phyloP scores from a whole-genome alignment of 192 early-diverging fungal genomes.

The Coemansia sp. region DNA sequence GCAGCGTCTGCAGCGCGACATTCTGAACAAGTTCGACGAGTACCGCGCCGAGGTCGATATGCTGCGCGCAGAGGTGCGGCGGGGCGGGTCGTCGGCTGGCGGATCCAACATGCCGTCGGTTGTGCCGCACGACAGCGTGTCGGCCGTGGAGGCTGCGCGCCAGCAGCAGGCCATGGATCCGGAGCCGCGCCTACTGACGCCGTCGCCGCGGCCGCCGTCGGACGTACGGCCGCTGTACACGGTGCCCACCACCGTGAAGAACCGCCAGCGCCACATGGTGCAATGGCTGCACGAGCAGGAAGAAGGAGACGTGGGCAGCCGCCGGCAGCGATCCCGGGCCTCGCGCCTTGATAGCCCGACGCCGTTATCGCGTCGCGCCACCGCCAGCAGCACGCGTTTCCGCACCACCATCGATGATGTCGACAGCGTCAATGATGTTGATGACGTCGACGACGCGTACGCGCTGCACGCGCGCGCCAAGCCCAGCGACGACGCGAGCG shows the following conservation, averaged over 20 bases:
- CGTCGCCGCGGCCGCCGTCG: constrained; percentile 10
- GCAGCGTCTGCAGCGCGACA: constrained; percentile 19
- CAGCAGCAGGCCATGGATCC: neutral
- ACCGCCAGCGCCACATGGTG: constrained; percentile 31
- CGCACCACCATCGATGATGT: constrained; percentile 6
- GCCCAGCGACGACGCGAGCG: constrained; percentile 4
- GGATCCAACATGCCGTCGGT: neutral
- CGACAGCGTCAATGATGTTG: neutral
- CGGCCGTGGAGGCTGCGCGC: constrained; percentile 6
- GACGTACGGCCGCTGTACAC: constrained; percentile 3
- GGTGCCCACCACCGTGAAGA: constrained; percentile 19
- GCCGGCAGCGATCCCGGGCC: neutral
- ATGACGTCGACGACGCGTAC: too few relatives aligned
- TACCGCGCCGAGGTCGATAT: constrained; percentile 26
- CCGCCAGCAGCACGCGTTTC: neutral
- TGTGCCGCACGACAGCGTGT: constrained; percentile 33
- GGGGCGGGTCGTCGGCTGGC: neutral
- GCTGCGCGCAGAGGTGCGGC: constrained; percentile 40
- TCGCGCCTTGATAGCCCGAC: neutral
- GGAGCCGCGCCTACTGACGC: neutral
- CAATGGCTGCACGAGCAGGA: constrained; percentile 25
- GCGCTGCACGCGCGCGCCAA: too few relatives aligned
- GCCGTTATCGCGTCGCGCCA: too few relatives aligned
- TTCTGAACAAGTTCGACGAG: constrained; percentile 31
- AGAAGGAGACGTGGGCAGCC: neutral